Percentiles rank a stretch among this genome's conserved stretches.
phyloP scores from a whole-genome alignment of 306 rosid species.

The Cicer chorassanicum region DNA sequence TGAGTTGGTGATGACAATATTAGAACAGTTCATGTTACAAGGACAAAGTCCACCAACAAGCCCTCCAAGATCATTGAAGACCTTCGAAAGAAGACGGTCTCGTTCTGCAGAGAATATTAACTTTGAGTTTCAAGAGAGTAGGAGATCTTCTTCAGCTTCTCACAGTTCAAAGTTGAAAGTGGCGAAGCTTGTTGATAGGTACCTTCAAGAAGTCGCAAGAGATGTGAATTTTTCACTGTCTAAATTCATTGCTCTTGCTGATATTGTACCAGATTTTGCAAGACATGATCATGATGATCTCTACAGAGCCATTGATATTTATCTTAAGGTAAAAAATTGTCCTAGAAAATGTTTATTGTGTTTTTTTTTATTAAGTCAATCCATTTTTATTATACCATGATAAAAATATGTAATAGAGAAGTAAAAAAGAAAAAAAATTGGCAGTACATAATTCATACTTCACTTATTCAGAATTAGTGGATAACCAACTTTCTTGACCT shows the following conservation, averaged over 20 bases:
- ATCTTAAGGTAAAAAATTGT: slow-evolving; percentile 76
- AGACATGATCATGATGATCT: slow-evolving; percentile 95
- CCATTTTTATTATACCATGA: slow-evolving; percentile 28
- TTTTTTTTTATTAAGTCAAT: slow-evolving; percentile 40
- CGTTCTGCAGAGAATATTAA: slow-evolving; percentile 91
- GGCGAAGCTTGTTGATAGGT: slow-evolving; percentile 88
- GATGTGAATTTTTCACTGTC: slow-evolving; percentile 76
- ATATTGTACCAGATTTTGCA: slow-evolving; percentile 88
- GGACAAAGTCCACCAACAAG: slow-evolving; percentile 93
- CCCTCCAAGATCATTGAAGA: slow-evolving; percentile 76
- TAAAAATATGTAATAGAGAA: slow-evolving; percentile 29
- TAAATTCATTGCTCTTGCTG: slow-evolving; percentile 78
- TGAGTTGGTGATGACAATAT: slow-evolving; percentile 73
- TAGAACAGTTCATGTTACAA: slow-evolving; percentile 81
- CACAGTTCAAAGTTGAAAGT: slow-evolving; percentile 87
- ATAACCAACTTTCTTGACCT: slow-evolving; percentile 92
- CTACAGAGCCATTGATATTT: slow-evolving; percentile 91
- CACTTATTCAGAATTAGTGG: slow-evolving; percentile 67
- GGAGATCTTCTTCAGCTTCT: slow-evolving; percentile 96
- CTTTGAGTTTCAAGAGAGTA: slow-evolving; percentile 88
- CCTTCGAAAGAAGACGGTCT: slow-evolving; percentile 81
- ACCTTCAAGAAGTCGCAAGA: slow-evolving; percentile 83
- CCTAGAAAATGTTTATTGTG: neutral
- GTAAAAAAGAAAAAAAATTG: slow-evolving; percentile 2
- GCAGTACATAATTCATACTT: slow-evolving; percentile 48